These are phyloP conservation scores for Linnemannia elongata DNA, from an alignment of 192 early-diverging fungal species.

Conservation along the genomic window DNA sequence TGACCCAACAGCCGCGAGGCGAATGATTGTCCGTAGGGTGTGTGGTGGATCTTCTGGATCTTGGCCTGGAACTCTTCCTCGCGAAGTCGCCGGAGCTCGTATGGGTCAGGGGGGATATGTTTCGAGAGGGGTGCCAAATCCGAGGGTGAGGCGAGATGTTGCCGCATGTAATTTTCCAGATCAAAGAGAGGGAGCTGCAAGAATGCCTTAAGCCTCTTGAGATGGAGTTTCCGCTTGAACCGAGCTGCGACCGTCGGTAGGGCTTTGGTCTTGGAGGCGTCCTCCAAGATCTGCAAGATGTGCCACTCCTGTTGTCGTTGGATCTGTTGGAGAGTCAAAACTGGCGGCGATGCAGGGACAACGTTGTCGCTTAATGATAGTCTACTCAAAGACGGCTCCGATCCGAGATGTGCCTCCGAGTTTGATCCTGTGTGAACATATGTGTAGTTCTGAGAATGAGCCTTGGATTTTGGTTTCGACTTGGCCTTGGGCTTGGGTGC, in stretches of 20 bases:
- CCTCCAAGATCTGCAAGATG: conserved; percentile 65
- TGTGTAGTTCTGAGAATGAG: neutral
- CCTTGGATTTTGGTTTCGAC: conserved; percentile 32
- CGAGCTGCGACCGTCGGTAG: conserved; percentile 59
- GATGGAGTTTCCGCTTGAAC: conserved; percentile 70
- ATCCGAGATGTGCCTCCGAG: neutral
- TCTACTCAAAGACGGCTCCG: conserved; percentile 21
- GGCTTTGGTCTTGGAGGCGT: conserved; percentile 51
- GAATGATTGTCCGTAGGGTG: conserved; percentile 81
- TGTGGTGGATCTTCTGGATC: conserved; percentile 60
- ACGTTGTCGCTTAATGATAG: conserved; percentile 19
- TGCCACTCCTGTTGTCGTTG: conserved; percentile 68
- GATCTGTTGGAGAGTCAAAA: conserved; percentile 42
- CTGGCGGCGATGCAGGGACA: conserved; percentile 12
- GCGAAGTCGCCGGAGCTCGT: conserved; percentile 33
- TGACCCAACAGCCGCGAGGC: conserved; percentile 78
- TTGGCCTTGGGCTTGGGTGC: conserved; percentile 17
- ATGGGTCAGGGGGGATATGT: conserved; percentile 40
- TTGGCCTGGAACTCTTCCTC: conserved; percentile 49
- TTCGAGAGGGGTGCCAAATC: conserved; percentile 36
- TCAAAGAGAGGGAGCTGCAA: conserved; percentile 76
- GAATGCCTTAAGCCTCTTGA: conserved; percentile 72
- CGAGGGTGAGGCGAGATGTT: conserved; percentile 51
- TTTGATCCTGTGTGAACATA: neutral
- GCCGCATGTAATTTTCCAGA: conserved; percentile 68